Conservation (phyloP, 2,329 filamentous ascomycete genomes). For the Mollisia scopiformis region DNA sequence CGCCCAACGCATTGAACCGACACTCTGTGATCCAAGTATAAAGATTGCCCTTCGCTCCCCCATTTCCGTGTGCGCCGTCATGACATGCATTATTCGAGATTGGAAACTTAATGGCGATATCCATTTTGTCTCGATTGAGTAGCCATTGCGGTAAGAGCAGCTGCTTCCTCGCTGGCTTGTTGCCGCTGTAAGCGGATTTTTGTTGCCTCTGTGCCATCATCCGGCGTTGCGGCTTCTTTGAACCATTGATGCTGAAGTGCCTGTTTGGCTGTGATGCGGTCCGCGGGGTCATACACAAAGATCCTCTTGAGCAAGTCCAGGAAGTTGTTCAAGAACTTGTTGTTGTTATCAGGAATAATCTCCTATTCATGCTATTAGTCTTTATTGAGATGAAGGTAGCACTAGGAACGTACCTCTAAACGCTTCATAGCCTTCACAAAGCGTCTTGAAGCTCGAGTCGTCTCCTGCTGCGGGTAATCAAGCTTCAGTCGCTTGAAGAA, state of each 20-base stretch:
- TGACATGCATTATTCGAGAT: slow-evolving; percentile 34
- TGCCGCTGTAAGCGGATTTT: slow-evolving; percentile 54
- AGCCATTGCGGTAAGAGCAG: slow-evolving; percentile 16
- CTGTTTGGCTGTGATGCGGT: slow-evolving; percentile 68
- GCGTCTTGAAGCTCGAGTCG: slow-evolving; percentile 63
- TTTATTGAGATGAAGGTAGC: background rate
- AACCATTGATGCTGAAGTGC: slow-evolving; percentile 71
- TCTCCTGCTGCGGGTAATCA: slow-evolving; percentile 67
- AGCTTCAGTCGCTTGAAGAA: slow-evolving; percentile 69
- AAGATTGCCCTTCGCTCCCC: slow-evolving; percentile 27
- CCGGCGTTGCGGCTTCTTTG: slow-evolving; percentile 62
- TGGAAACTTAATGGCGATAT: slow-evolving; percentile 32
- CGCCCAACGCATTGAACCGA: slow-evolving; percentile 25
- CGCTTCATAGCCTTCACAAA: slow-evolving; percentile 76
- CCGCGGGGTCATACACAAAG: slow-evolving; percentile 68
- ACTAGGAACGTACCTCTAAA: slow-evolving; percentile 53
- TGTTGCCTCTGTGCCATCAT: slow-evolving; percentile 70
- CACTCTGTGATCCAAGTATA: slow-evolving; percentile 27
- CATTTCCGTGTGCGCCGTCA: slow-evolving; percentile 33
- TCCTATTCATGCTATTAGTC: slow-evolving; percentile 52
- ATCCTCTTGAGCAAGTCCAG: slow-evolving; percentile 67
- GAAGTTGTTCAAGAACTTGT: slow-evolving; percentile 63
- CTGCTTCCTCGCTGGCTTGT: slow-evolving; percentile 22
- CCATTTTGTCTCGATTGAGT: slow-evolving; percentile 28
- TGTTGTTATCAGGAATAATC: slow-evolving; percentile 64